Conservation (phyloP, 495 filamentous ascomycete species). For the Aspergillus haitiensis region DNA sequence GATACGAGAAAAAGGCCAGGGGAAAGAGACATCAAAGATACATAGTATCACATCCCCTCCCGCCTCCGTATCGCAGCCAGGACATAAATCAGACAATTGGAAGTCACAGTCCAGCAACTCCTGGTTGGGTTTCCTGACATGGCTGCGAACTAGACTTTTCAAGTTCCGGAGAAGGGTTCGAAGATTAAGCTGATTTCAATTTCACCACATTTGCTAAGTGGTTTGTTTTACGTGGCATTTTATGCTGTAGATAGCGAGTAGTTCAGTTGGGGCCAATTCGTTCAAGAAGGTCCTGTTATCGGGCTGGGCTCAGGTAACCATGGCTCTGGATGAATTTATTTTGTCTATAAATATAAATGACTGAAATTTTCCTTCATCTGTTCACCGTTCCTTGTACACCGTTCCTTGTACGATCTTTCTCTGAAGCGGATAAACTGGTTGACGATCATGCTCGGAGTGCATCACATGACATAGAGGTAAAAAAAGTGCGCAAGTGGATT, state of each 20-base stretch:
- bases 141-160: conserved; percentile 49
- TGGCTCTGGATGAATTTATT: neutral
- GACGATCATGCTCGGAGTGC: no score
- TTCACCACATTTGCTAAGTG: neutral
- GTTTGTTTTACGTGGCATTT: neutral
- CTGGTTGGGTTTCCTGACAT: conserved; percentile 51
- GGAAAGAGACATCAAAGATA: conserved; percentile 1
- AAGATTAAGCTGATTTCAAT: conserved; percentile 28
- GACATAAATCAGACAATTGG: conserved; percentile 26
- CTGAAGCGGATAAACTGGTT: no score
- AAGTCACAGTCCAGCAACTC: conserved; percentile 45
- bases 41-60: conserved; percentile 1
- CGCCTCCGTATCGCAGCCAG: conserved; percentile 13
- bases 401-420: no score
- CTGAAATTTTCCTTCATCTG: neutral
- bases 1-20: conserved; percentile 13
- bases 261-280: neutral
- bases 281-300: neutral
- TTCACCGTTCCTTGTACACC: no score
- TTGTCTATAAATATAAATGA: neutral
- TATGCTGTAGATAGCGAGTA: conserved; percentile 7
- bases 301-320: neutral
- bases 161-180: conserved; percentile 44
- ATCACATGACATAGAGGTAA: neutral
- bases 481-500: conserved; percentile 8